A percentile compares a stretch with the other conserved stretches of the same genome.
Conservation (phyloP, 805 yeast species). For the Candida adriatica region DNA sequence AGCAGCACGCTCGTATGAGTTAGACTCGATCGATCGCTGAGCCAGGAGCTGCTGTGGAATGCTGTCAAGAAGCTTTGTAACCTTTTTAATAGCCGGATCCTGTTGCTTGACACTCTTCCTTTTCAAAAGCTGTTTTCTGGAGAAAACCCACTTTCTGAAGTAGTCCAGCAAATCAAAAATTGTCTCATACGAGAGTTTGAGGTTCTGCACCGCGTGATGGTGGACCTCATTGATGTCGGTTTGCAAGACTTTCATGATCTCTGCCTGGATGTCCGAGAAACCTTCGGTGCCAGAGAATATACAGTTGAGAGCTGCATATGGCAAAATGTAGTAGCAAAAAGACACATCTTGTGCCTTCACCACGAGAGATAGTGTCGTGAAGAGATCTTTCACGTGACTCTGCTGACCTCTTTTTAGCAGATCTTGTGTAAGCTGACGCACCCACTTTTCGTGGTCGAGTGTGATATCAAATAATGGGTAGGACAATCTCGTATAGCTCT, state of each 20-base stretch:
- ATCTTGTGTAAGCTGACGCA: conserved; percentile 61
- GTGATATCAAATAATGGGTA: conserved; percentile 62
- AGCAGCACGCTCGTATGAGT: conserved; percentile 81
- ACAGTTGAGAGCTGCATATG: conserved; percentile 65
- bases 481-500: conserved; percentile 35
- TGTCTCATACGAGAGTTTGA: conserved; percentile 62
- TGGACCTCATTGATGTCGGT: conserved; percentile 37
- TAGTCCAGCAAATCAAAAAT: conserved; percentile 79
- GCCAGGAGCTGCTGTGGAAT: conserved; percentile 73
- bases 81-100: conserved; percentile 29
- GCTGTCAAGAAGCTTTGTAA: conserved; percentile 40
- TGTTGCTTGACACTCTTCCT: conserved; percentile 14
- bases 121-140: conserved; percentile 19
- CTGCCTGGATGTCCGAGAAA: conserved; percentile 42
- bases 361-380: conserved; percentile 55
- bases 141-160: conserved; percentile 61
- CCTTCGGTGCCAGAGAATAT: conserved; percentile 39
- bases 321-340: conserved; percentile 65
- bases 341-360: conserved; percentile 64
- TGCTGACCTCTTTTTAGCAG: conserved; percentile 38
- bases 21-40: conserved; percentile 71
- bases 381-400: conserved; percentile 34
- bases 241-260: conserved; percentile 53
- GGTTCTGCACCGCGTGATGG: conserved; percentile 50
- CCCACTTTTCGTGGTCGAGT: conserved; percentile 63